Percentiles rank a stretch among this genome's conserved stretches.
These are phyloP conservation scores for Polychaeton citri DNA, from an alignment of 2,329 filamentous ascomycete genomes.

Conservation along the genomic window DNA sequence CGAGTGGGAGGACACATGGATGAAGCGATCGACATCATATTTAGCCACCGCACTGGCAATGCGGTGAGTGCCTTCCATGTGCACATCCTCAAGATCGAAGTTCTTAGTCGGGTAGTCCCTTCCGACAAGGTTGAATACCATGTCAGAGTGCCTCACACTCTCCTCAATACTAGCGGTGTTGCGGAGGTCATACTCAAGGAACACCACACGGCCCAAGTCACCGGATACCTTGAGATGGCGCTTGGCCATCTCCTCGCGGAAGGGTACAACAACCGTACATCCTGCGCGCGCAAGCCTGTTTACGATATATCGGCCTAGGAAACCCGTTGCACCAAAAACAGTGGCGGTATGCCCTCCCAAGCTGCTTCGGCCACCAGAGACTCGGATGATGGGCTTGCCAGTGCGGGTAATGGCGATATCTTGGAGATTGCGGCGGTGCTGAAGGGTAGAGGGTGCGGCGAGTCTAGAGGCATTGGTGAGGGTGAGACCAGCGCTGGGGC, in stretches of 20 bases:
- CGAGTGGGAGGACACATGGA: slow-evolving; percentile 94
- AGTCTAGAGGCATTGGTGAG: slow-evolving; percentile 11
- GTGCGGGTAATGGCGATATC: slow-evolving; percentile 91
- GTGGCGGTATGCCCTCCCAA: slow-evolving; percentile 77
- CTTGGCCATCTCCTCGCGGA: slow-evolving; percentile 95
- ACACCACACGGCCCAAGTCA: slow-evolving; percentile 79
- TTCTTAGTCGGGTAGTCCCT: slow-evolving; percentile 98
- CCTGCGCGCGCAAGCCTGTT: slow-evolving; percentile 85
- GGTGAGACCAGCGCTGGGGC: slow-evolving; percentile 14
- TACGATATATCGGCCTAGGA: slow-evolving; percentile 92
- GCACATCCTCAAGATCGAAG: slow-evolving; percentile 83
- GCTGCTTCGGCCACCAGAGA: slow-evolving; percentile 63
- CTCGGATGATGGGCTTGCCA: slow-evolving; percentile 84
- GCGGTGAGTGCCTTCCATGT: slow-evolving; percentile 81
- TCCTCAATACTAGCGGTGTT: slow-evolving; percentile 95
- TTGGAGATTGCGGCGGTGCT: slow-evolving; percentile 43
- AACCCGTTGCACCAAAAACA: slow-evolving; percentile 93
- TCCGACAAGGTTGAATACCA: slow-evolving; percentile 92
- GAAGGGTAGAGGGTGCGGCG: slow-evolving; percentile 8
- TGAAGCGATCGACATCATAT: slow-evolving; percentile 93
- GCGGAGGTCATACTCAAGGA: slow-evolving; percentile 86
- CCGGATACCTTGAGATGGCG: slow-evolving; percentile 92
- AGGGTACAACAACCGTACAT: slow-evolving; percentile 88
- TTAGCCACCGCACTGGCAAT: slow-evolving; percentile 92
- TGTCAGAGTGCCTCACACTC: slow-evolving; percentile 89